These are phyloP conservation scores for Aureobasidium namibiae DNA, from an alignment of 2,329 filamentous ascomycete genomes.

Conservation along the genomic window DNA sequence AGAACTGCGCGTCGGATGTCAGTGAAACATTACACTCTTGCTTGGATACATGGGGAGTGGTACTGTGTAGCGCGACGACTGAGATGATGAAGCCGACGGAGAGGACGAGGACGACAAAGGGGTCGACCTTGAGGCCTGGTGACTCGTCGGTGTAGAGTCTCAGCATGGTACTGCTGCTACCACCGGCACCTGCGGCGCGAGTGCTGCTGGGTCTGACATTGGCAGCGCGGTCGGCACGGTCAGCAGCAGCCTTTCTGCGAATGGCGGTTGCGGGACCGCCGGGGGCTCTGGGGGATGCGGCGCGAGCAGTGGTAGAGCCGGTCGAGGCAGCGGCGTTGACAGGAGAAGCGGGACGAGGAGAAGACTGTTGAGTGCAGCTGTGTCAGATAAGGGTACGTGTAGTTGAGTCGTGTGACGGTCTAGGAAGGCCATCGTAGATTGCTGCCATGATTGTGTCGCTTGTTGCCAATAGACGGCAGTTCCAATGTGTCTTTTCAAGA, in stretches of 20 bases:
- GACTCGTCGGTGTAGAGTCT: constrained; percentile 98
- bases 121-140: constrained; percentile 93
- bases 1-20: constrained; percentile 55
- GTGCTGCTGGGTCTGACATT: constrained; percentile 91
- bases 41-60: constrained; percentile 32
- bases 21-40: neutral
- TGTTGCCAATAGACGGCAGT: neutral
- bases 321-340: constrained; percentile 45
- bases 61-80: constrained; percentile 95
- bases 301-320: constrained; percentile 65
- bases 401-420: neutral
- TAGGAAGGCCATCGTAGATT: neutral
- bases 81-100: constrained; percentile 98
- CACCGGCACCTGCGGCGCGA: constrained; percentile 84
- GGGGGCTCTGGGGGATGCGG: constrained; percentile 79
- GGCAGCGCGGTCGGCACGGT: constrained; percentile 94
- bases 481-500: neutral
- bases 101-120: constrained; percentile 91
- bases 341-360: constrained; percentile 27
- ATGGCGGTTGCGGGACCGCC: constrained; percentile 94
- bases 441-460: neutral
- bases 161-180: constrained; percentile 97
- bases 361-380: constrained; percentile 21
- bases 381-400: neutral
- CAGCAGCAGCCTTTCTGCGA: constrained; percentile 86